These are phyloP conservation scores for Coprinellus micaceus DNA, from an alignment of 768 basidiomycete genomes.

Conservation along the genomic window DNA sequence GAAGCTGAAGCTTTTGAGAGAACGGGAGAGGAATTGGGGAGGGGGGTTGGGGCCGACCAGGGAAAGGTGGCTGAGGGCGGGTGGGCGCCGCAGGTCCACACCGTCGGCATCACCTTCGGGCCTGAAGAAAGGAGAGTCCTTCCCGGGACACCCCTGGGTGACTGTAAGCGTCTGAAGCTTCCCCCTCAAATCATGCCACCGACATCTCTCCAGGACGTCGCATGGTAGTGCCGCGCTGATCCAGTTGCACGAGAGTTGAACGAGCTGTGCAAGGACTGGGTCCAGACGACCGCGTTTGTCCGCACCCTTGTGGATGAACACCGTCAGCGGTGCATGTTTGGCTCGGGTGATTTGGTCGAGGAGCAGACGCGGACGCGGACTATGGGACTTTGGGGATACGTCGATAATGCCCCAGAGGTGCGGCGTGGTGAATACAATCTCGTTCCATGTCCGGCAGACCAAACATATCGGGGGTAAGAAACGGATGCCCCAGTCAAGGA, in stretches of 20 bases:
- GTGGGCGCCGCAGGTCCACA: not conserved
- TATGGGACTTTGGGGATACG: slow-evolving; percentile 9
- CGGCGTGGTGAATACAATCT: slow-evolving; percentile 25
- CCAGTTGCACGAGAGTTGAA: slow-evolving; percentile 24
- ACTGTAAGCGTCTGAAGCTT: slow-evolving; percentile 21
- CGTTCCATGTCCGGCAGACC: slow-evolving; percentile 25
- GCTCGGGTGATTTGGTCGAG: slow-evolving; percentile 22
- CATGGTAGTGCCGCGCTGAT: slow-evolving; percentile 21
- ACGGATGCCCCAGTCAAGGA: slow-evolving; percentile 24
- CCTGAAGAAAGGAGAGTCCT: too few relatives aligned
- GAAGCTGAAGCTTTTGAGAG: slow-evolving; percentile 22
- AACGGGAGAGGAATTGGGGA: slow-evolving; percentile 23
- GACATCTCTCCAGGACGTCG: slow-evolving; percentile 14
- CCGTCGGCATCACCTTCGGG: too few relatives aligned
- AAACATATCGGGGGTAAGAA: slow-evolving; percentile 25
- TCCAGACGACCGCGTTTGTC: not conserved
- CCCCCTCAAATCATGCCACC: slow-evolving; percentile 18
- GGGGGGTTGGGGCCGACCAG: not conserved
- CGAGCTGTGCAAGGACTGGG: slow-evolving; percentile 9
- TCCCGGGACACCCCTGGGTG: not conserved
- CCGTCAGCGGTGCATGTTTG: slow-evolving; percentile 26
- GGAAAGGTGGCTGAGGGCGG: not conserved
- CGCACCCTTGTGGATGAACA: slow-evolving; percentile 11
- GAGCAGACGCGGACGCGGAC: slow-evolving; percentile 7
- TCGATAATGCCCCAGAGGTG: slow-evolving; percentile 30